phyloP scores from a whole-genome alignment of 768 basidiomycete species.

The Russula sp. region DNA sequence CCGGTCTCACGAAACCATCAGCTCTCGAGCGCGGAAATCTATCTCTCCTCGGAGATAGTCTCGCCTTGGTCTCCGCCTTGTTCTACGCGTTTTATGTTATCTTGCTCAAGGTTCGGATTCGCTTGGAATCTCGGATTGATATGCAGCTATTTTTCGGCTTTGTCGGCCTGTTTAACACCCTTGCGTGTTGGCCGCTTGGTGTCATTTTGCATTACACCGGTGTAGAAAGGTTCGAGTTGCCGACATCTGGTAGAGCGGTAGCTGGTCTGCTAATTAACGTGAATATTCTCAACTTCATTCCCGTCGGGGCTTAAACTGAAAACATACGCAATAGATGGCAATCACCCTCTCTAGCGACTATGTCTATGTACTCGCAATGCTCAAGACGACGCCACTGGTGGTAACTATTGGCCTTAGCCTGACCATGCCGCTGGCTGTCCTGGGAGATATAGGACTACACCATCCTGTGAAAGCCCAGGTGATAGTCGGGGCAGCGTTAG shows the following conservation, averaged over 20 bases:
- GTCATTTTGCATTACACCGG: constrained; percentile 68
- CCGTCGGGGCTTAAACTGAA: not conserved
- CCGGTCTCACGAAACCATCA: constrained; percentile 5
- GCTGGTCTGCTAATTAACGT: constrained; percentile 53
- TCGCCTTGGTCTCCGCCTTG: constrained; percentile 81
- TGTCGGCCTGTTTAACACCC: constrained; percentile 81
- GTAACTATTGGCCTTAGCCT: constrained; percentile 90
- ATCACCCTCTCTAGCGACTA: constrained; percentile 85
- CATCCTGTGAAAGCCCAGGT: constrained; percentile 54
- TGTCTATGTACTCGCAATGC: constrained; percentile 83
- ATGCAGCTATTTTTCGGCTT: constrained; percentile 97
- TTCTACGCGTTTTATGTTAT: constrained; percentile 88
- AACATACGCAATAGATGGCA: constrained; percentile 50
- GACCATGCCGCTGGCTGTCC: constrained; percentile 87
- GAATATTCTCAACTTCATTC: constrained; percentile 22
- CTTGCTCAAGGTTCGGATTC: constrained; percentile 82
- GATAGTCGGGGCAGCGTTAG: constrained; percentile 67
- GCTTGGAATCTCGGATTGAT: constrained; percentile 74
- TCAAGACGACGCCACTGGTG: constrained; percentile 92
- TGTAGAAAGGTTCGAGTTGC: constrained; percentile 69
- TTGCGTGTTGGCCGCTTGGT: constrained; percentile 70
- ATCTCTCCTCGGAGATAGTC: constrained; percentile 60
- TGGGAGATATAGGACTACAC: constrained; percentile 69
- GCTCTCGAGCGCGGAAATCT: constrained; percentile 23
- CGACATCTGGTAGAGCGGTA: constrained; percentile 45